Percentiles rank a stretch among this genome's conserved stretches.
These are phyloP conservation scores for Taiozyma onychis DNA, from an alignment of 1,139 yeast species.

Conservation along the genomic window DNA sequence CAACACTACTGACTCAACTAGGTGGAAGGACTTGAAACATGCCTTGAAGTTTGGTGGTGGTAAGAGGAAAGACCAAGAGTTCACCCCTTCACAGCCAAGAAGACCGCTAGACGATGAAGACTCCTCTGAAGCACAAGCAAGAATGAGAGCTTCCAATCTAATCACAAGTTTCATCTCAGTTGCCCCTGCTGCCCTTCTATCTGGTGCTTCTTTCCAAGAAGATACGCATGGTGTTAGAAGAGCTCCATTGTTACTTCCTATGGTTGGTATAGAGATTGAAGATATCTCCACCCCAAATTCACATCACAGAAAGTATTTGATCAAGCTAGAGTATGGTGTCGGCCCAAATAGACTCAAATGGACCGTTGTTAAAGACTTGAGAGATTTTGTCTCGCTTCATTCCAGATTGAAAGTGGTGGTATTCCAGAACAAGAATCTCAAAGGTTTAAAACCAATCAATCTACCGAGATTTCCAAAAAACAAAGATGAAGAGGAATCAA, in stretches of 20 bases:
- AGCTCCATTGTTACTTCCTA: constrained; percentile 74
- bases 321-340: constrained; percentile 85
- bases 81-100: constrained; percentile 3
- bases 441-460: constrained; percentile 28
- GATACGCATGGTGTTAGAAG: constrained; percentile 77
- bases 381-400: constrained; percentile 67
- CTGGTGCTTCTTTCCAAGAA: constrained; percentile 68
- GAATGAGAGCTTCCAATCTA: constrained; percentile 47
- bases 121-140: constrained; percentile 19
- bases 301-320: constrained; percentile 38
- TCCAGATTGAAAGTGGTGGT: constrained; percentile 53
- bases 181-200: constrained; percentile 72
- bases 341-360: constrained; percentile 77
- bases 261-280: constrained; percentile 60
- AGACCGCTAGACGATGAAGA: constrained; percentile 4
- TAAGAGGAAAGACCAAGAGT: constrained; percentile 2
- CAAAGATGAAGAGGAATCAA: constrained; percentile 20
- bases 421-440: constrained; percentile 31
- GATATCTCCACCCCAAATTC: constrained; percentile 25
- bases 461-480: constrained; percentile 39
- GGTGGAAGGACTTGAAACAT: constrained; percentile 24
- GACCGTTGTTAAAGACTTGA: constrained; percentile 69
- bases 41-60: constrained; percentile 19
- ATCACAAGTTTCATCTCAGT: constrained; percentile 63
- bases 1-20: constrained; percentile 7